Conservation (phyloP, 2,329 filamentous ascomycete genomes). For the Triangularia setosa region DNA sequence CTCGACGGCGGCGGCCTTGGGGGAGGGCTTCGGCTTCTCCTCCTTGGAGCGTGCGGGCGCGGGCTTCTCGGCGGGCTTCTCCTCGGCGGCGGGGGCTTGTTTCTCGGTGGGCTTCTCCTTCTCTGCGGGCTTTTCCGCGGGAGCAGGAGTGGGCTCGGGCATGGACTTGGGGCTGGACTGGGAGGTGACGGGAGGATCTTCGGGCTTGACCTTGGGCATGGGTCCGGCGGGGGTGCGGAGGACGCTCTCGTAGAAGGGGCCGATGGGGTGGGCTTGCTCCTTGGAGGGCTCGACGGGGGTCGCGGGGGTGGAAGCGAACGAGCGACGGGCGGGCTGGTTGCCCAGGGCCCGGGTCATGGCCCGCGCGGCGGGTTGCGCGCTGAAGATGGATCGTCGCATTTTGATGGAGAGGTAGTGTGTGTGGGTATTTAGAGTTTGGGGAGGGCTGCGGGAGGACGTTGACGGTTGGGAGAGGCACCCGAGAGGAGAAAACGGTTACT, state of each 20-base stretch:
- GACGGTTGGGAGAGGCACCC: background rate
- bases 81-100: slow-evolving; percentile 10
- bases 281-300: slow-evolving; percentile 28
- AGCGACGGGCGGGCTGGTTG: slow-evolving; percentile 21
- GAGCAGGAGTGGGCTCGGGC: slow-evolving; percentile 31
- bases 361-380: slow-evolving; percentile 19
- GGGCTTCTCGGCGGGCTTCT: slow-evolving; percentile 9
- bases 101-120: slow-evolving; percentile 11
- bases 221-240: slow-evolving; percentile 42
- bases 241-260: slow-evolving; percentile 57
- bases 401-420: slow-evolving; percentile 5
- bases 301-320: slow-evolving; percentile 25
- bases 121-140: slow-evolving; percentile 29
- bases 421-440: background rate
- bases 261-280: slow-evolving; percentile 48
- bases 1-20: slow-evolving; percentile 9
- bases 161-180: slow-evolving; percentile 20
- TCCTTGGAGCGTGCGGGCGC: slow-evolving; percentile 7
- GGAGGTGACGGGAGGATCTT: slow-evolving; percentile 42
- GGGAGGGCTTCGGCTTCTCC: slow-evolving; percentile 12
- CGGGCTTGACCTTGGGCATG: slow-evolving; percentile 39
- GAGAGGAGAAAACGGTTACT: background rate
- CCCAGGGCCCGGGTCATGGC: slow-evolving; percentile 19
- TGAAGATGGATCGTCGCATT: slow-evolving; percentile 25
- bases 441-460: background rate